These are phyloP conservation scores for Melampsora abietis-canadensis DNA, from an alignment of 1,284 basidiomycete species.

Conservation along the genomic window DNA sequence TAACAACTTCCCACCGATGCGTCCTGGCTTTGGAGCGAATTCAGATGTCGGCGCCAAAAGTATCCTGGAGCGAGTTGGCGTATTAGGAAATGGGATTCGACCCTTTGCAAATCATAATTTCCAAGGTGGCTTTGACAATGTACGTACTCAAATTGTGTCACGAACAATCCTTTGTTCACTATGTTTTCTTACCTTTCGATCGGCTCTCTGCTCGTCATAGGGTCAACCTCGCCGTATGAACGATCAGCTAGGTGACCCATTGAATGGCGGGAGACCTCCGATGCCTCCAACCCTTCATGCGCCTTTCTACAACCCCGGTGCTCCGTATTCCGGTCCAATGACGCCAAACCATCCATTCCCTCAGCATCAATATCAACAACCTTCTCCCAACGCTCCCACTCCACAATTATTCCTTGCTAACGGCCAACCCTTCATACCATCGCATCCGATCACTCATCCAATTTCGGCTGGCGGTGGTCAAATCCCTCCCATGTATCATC, in stretches of 20 bases:
- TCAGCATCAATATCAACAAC: conserved; percentile 25
- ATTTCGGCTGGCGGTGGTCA: conserved; percentile 4
- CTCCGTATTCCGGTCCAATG: conserved; percentile 24
- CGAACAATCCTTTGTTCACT: neutral
- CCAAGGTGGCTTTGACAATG: conserved; percentile 17
- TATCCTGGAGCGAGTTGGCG: conserved; percentile 38
- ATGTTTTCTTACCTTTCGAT: neutral
- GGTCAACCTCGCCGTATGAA: conserved; percentile 14
- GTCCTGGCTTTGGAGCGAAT: conserved; percentile 23
- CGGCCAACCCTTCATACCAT: conserved; percentile 38
- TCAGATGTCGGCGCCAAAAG: conserved; percentile 24
- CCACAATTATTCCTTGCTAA: conserved; percentile 43
- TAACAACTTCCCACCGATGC: conserved; percentile 26
- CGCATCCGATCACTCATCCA: conserved; percentile 14
- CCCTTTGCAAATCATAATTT: conserved; percentile 29
- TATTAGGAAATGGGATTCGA: conserved; percentile 15
- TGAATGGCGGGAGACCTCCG: neutral
- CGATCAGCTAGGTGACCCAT: conserved; percentile 7
- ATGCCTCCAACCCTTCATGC: conserved; percentile 13
- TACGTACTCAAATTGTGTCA: neutral
- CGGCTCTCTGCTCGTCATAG: neutral
- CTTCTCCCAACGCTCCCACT: conserved; percentile 23
- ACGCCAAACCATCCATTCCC: conserved; percentile 19
- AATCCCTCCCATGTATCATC: conserved; percentile 25
- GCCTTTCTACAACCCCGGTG: conserved; percentile 23